These are phyloP conservation scores for Neonectria magnoliae DNA, from an alignment of 2,329 filamentous ascomycete genomes.

Conservation along the genomic window DNA sequence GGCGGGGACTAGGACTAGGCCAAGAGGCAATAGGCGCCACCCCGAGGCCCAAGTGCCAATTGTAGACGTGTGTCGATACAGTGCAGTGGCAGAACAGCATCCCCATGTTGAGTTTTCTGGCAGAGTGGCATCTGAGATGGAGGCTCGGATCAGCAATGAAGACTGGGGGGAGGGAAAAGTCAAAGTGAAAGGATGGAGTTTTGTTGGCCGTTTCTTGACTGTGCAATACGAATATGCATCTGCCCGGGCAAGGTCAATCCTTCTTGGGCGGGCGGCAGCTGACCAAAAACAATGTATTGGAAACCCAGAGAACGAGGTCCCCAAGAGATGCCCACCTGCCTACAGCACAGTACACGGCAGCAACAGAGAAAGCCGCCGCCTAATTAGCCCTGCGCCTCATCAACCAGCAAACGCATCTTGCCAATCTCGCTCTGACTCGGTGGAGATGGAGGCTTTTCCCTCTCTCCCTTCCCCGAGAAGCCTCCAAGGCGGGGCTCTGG, in stretches of 20 bases:
- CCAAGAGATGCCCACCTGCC: too few relatives aligned
- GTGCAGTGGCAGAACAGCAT: too few relatives aligned
- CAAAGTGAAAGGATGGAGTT: background rate
- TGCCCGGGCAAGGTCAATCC: background rate
- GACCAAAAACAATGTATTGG: background rate
- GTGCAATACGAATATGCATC: background rate
- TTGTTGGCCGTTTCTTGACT: background rate
- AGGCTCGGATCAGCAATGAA: background rate
- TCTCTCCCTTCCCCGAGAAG: too few relatives aligned
- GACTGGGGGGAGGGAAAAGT: too few relatives aligned
- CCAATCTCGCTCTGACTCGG: slow-evolving; percentile 19
- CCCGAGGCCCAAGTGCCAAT: background rate
- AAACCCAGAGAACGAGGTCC: background rate
- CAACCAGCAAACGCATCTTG: background rate
- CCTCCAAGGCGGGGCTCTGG: too few relatives aligned
- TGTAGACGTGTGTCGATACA: background rate
- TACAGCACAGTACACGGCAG: too few relatives aligned
- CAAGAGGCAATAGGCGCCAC: background rate
- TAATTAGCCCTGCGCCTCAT: slow-evolving; percentile 10
- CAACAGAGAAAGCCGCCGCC: background rate
- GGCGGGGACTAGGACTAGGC: background rate
- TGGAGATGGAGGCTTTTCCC: slow-evolving; percentile 2
- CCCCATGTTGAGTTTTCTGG: background rate
- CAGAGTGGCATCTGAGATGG: background rate
- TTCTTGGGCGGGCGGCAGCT: background rate